Conservation (phyloP, 2,329 filamentous ascomycete genomes). For the Penicillium sp. region DNA sequence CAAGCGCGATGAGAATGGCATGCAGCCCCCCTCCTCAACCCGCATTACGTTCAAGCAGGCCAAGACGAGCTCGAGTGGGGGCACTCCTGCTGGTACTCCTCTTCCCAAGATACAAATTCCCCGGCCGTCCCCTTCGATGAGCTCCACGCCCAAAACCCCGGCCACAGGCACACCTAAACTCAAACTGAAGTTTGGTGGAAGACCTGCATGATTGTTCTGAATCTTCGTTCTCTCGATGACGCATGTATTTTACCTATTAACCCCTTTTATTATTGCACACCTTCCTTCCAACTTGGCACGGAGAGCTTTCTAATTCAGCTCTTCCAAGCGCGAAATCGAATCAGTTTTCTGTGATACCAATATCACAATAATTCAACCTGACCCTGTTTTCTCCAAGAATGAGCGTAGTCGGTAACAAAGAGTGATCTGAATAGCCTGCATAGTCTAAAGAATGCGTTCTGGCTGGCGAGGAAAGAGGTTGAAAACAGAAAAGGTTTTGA, state of each 20-base stretch:
- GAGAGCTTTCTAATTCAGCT: slow-evolving; percentile 8
- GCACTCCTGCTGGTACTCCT: slow-evolving; percentile 27
- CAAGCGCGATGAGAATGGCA: slow-evolving; percentile 42
- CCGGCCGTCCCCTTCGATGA: slow-evolving; percentile 31
- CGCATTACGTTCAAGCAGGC: slow-evolving; percentile 47
- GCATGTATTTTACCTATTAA: slow-evolving; percentile 20
- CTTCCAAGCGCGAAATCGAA: slow-evolving; percentile 11
- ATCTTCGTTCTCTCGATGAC: slow-evolving; percentile 3
- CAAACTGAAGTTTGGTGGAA: slow-evolving; percentile 43
- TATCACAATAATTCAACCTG: slow-evolving; percentile 10
- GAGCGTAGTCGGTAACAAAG: not conserved
- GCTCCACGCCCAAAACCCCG: slow-evolving; percentile 29
- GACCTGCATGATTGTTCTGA: slow-evolving; percentile 29
- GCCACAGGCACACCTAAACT: slow-evolving; percentile 40
- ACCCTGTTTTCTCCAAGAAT: not conserved
- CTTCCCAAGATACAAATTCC: slow-evolving; percentile 39
- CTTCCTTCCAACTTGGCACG: not conserved
- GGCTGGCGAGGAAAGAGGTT: slow-evolving; percentile 6
- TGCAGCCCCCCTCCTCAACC: slow-evolving; percentile 33
- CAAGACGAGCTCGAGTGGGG: slow-evolving; percentile 29
- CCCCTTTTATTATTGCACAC: slow-evolving; percentile 13
- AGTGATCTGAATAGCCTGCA: slow-evolving; percentile 2
- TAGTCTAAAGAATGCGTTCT: slow-evolving; percentile 4
- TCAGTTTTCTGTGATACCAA: slow-evolving; percentile 11
- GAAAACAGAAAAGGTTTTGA: slow-evolving; percentile 27